Conservation (phyloP, 176 grass and related monocot species). For the Zea luxurians region DNA sequence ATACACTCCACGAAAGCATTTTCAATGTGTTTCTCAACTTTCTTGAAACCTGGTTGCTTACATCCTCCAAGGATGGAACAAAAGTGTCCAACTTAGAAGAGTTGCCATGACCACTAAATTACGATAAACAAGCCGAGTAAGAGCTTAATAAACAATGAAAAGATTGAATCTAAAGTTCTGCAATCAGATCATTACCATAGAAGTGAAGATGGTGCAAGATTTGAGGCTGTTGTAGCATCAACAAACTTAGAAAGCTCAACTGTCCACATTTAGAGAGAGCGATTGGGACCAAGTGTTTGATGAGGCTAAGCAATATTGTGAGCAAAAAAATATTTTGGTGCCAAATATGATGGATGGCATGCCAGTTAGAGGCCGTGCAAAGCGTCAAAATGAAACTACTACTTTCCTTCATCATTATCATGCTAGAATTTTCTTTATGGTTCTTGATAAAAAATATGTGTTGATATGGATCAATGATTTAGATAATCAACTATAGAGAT, state of each 20-base stretch:
- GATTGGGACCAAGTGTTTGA: too few relatives aligned
- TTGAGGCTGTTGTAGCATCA: conserved; percentile 30
- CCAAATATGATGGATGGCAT: too few relatives aligned
- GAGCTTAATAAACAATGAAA: conserved; percentile 3
- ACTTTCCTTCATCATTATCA: too few relatives aligned
- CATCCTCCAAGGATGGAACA: conserved; percentile 33
- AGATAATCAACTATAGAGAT: too few relatives aligned
- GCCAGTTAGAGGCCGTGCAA: too few relatives aligned
- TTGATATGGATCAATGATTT: too few relatives aligned
- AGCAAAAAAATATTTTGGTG: too few relatives aligned
- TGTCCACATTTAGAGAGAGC: too few relatives aligned
- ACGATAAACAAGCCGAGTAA: conserved; percentile 14
- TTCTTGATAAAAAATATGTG: too few relatives aligned
- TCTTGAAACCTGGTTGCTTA: conserved; percentile 47
- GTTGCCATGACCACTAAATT: conserved; percentile 30
- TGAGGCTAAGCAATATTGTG: too few relatives aligned
- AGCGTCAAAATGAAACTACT: too few relatives aligned
- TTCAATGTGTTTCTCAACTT: conserved; percentile 64
- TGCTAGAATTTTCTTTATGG: too few relatives aligned
- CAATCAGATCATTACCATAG: conserved; percentile 42
- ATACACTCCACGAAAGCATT: conserved; percentile 70
- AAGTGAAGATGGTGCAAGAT: conserved; percentile 29
- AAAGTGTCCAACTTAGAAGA: conserved; percentile 36
- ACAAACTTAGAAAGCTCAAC: conserved; percentile 23
- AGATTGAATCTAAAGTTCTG: background rate